Evolutionary conservation across 768 basidiomycete genomes (phyloP), one percentile per base, ranked within the genome.

Genomic region (Mrakia frigida): DNA sequence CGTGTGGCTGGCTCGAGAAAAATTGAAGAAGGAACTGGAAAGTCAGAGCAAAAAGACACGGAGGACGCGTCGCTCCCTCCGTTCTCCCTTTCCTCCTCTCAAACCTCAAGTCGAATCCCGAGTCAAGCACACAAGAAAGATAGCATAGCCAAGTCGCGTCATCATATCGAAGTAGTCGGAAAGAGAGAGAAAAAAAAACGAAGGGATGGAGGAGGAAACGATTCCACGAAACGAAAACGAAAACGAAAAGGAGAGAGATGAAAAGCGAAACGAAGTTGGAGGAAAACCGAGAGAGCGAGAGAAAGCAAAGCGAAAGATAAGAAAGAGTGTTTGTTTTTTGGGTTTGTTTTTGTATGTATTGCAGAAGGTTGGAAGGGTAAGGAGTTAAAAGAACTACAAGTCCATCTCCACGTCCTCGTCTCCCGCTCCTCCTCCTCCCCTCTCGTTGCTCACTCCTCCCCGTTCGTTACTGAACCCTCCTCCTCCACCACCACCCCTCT

Each of bases 331-430:
- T 50, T 50, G 46, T 50, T 50, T 50, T 50, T 50, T n/a, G n/a
- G 46, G 23, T 70, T 41, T n/a, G n/a, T n/a, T n/a, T 41, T 9
- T 46, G n/a, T 46, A n/a, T n/a, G n/a, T 70, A n/a, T 70, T 3
- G 37, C 37, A 11, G 13, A 33, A 28, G 25, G 25, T 31, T 6
- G 39, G 11, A 6, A 70, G n/a, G 1, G 25, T 6, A 16, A 31
- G 69, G 35, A 43, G 28, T 46, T 14, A 56, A 35, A 13, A 52
- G 50, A 35, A 21, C 63, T 65, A 21, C 63, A 39, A 39, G 65
- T 39, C 39, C 37, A 68, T 68, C 18, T 68, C 65, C 35, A 39
- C 39, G 23, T 65, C 63, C 63, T 11, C 63, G 65, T 68, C 65
- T 6, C 25, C 46, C 5, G 14, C 46, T 21, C 46, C 65, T 25